Percentiles rank a stretch among this genome's conserved stretches.
Evolutionary conservation across 2,329 filamentous ascomycete species (phyloP).

Genomic region (Hymenoscyphus repandus): DNA sequence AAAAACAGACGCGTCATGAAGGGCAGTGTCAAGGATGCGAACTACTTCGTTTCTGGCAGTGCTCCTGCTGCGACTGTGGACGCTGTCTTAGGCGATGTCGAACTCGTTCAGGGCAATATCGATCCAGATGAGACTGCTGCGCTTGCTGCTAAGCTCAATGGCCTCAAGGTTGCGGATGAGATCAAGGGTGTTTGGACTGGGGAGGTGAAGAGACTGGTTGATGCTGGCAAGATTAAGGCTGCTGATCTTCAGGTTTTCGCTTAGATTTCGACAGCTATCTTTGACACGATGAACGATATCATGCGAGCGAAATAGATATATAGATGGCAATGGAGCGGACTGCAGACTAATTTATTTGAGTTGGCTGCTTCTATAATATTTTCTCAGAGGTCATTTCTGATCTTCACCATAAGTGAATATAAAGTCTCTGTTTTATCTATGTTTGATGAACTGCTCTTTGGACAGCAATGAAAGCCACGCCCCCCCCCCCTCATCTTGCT

Average conservation of each 20-base stretch:
- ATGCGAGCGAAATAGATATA: background rate
- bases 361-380: too few species aligned
- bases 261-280: slow-evolving; percentile 11
- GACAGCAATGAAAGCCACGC: too few species aligned
- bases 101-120: slow-evolving; percentile 80
- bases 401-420: too few species aligned
- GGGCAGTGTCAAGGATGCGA: slow-evolving; percentile 90
- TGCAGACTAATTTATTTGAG: background rate
- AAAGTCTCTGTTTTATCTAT: too few species aligned
- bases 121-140: slow-evolving; percentile 85
- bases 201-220: slow-evolving; percentile 73
- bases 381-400: too few species aligned
- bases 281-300: background rate
- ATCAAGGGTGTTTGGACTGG: slow-evolving; percentile 80
- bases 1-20: slow-evolving; percentile 99
- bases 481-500: too few species aligned
- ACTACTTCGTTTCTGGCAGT: slow-evolving; percentile 82
- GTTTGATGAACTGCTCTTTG: too few species aligned
- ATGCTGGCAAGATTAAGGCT: slow-evolving; percentile 79
- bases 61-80: slow-evolving; percentile 75
- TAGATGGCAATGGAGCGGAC: background rate
- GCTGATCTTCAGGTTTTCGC: slow-evolving; percentile 67
- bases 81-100: slow-evolving; percentile 75
- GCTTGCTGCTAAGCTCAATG: slow-evolving; percentile 74
- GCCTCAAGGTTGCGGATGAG: slow-evolving; percentile 71